Evolutionary conservation across 2,329 filamentous ascomycete species (phyloP).

Genomic region (Ambrosiella beaveri): DNA sequence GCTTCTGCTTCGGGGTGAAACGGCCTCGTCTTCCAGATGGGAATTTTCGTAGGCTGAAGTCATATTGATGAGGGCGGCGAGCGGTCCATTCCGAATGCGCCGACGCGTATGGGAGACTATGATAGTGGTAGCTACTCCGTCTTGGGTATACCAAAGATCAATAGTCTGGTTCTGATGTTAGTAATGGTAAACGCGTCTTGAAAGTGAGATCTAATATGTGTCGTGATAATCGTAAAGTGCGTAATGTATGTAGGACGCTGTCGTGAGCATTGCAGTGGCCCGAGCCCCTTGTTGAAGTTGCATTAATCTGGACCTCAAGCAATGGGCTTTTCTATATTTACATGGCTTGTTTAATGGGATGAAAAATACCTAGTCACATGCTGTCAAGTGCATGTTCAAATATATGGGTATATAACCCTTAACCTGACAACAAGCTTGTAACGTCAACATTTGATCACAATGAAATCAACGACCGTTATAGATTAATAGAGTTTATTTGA

Average conservation of each 20-base stretch:
- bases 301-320: too few species aligned
- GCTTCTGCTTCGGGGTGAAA: conserved; percentile 19
- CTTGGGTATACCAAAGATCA: background rate
- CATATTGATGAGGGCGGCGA: conserved; percentile 8
- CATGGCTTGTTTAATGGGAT: too few species aligned
- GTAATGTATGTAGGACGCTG: too few species aligned
- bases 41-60: conserved; percentile 3
- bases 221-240: background rate
- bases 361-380: too few species aligned
- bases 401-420: too few species aligned
- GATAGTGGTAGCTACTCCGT: background rate
- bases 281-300: too few species aligned
- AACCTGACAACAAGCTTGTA: too few species aligned
- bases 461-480: background rate
- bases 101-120: background rate
- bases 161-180: background rate
- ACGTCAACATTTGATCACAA: background rate
- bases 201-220: background rate
- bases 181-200: background rate
- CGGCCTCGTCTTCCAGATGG: conserved; percentile 16
- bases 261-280: too few species aligned
- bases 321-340: too few species aligned
- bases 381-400: too few species aligned
- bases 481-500: too few species aligned
- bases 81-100: conserved; percentile 7